These are phyloP conservation scores for Albugo laibachii DNA, from an alignment of 352 stramenopile genomes.

Conservation along the genomic window DNA sequence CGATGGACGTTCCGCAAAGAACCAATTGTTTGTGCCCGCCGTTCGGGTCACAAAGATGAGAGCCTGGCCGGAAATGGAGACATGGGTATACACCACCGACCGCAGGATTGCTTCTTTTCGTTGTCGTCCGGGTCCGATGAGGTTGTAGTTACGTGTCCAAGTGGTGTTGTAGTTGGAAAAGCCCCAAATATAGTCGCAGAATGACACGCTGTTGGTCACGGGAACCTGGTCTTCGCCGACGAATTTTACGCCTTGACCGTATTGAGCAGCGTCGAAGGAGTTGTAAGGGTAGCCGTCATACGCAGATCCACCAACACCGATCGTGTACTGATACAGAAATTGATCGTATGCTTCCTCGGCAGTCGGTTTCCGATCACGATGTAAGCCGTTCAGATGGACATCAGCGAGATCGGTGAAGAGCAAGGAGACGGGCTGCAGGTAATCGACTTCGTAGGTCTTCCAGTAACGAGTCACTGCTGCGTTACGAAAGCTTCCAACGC, in stretches of 20 bases:
- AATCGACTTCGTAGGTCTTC: slow-evolving; percentile 25
- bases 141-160: slow-evolving; percentile 36
- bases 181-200: slow-evolving; percentile 44
- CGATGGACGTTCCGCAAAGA: slow-evolving; percentile 41
- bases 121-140: slow-evolving; percentile 37
- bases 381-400: slow-evolving; percentile 28
- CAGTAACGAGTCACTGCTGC: slow-evolving; percentile 20
- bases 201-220: slow-evolving; percentile 37
- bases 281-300: slow-evolving; percentile 16
- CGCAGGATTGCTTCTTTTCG: slow-evolving; percentile 47
- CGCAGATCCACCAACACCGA: slow-evolving; percentile 10
- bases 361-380: slow-evolving; percentile 16
- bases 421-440: slow-evolving; percentile 11
- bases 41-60: slow-evolving; percentile 61
- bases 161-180: slow-evolving; percentile 55
- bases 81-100: slow-evolving; percentile 44
- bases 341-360: slow-evolving; percentile 27
- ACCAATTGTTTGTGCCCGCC: slow-evolving; percentile 55
- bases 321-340: slow-evolving; percentile 36
- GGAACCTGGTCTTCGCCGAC: slow-evolving; percentile 36
- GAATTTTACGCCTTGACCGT: slow-evolving; percentile 23
- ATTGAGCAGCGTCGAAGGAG: slow-evolving; percentile 21
- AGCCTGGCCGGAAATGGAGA: slow-evolving; percentile 53
- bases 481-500: neutral
- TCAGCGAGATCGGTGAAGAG: slow-evolving; percentile 35